These are phyloP conservation scores for Penicillium sp. DNA, from an alignment of 2,329 filamentous ascomycete genomes.

Conservation along the genomic window DNA sequence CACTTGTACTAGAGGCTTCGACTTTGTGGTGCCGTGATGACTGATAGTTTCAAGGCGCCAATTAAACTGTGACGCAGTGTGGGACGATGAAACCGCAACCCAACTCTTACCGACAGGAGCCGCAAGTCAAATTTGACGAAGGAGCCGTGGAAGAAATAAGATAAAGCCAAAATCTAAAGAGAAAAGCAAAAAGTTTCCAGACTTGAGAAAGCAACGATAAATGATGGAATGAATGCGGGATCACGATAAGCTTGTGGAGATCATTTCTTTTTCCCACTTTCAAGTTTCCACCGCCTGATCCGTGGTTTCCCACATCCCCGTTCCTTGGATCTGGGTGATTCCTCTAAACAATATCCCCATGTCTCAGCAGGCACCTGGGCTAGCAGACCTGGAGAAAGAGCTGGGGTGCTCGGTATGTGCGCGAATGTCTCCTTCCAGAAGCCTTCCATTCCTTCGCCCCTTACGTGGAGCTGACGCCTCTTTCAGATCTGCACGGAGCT, in stretches of 20 bases:
- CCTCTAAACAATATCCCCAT: conserved; percentile 10
- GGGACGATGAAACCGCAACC: conserved; percentile 11
- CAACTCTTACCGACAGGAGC: not conserved
- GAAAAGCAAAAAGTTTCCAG: not conserved
- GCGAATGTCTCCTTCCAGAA: conserved; percentile 5
- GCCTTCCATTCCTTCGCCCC: conserved; percentile 15
- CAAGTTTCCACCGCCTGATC: conserved; percentile 5
- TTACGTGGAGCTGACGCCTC: conserved; percentile 14
- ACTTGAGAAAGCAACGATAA: not conserved
- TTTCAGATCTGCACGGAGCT: conserved; percentile 92
- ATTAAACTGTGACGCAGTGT: conserved; percentile 3
- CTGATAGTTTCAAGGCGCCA: not conserved
- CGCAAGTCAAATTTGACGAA: not conserved
- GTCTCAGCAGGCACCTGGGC: conserved; percentile 33
- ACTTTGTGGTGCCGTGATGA: not conserved
- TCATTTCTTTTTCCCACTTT: conserved; percentile 12
- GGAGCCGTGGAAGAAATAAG: not conserved
- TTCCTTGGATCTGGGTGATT: conserved; percentile 8
- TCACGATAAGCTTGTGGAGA: conserved; percentile 18
- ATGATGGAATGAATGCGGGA: conserved; percentile 4
- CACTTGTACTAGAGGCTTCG: not conserved
- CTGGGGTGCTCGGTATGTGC: conserved; percentile 85
- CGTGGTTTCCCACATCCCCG: conserved; percentile 8
- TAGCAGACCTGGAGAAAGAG: conserved; percentile 82
- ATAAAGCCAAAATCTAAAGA: not conserved